Conservation (phyloP, 2,329 filamentous ascomycete species). For the Bipolaris zeicola region DNA sequence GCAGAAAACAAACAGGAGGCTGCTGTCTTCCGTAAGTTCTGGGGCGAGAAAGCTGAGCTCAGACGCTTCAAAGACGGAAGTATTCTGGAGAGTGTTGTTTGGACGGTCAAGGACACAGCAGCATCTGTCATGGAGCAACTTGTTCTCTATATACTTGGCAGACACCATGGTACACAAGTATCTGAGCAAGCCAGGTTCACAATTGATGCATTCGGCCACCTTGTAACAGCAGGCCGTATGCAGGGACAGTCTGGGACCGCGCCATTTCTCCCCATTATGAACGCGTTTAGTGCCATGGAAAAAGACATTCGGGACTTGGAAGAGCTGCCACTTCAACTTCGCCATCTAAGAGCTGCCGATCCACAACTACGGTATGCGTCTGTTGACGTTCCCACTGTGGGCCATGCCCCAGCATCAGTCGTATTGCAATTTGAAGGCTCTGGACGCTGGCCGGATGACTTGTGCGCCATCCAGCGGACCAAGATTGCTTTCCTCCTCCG, state of each 20-base stretch:
- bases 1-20: constrained; percentile 86
- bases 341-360: constrained; percentile 76
- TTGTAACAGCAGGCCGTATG: constrained; percentile 49
- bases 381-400: constrained; percentile 59
- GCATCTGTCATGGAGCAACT: constrained; percentile 79
- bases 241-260: constrained; percentile 49
- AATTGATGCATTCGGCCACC: constrained; percentile 54
- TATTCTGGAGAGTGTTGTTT: constrained; percentile 90
- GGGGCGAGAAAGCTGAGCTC: constrained; percentile 92
- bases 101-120: constrained; percentile 67
- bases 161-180: constrained; percentile 68
- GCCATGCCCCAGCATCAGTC: constrained; percentile 69
- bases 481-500: constrained; percentile 86
- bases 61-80: constrained; percentile 94
- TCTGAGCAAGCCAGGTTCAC: constrained; percentile 56
- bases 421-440: constrained; percentile 93
- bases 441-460: constrained; percentile 88
- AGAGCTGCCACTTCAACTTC: constrained; percentile 83
- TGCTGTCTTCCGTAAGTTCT: constrained; percentile 83
- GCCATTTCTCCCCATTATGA: constrained; percentile 70
- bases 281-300: constrained; percentile 75
- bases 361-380: constrained; percentile 77
- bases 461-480: constrained; percentile 87
- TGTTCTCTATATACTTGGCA: constrained; percentile 69
- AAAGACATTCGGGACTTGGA: constrained; percentile 77